These are phyloP conservation scores for Phylloporus rhodoxanthus DNA, from an alignment of 768 basidiomycete species.

Conservation along the genomic window DNA sequence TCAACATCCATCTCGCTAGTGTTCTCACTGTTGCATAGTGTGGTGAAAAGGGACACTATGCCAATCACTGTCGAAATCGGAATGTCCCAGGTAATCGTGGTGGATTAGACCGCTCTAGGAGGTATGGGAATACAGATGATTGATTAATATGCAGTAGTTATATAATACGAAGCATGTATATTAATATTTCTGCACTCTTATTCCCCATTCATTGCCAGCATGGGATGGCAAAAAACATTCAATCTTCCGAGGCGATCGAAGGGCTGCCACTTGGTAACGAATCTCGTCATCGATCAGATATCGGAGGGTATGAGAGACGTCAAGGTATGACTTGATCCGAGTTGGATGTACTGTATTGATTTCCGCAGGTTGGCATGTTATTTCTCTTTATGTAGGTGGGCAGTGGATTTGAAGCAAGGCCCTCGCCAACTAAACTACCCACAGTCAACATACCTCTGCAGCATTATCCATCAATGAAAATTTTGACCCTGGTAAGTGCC, in stretches of 20 bases:
- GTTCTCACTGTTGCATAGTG: conserved; percentile 45
- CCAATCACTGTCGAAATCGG: conserved; percentile 86
- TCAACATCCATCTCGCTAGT: background rate
- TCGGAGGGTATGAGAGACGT: conserved; percentile 61
- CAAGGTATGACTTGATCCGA: conserved; percentile 38
- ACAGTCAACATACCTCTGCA: conserved; percentile 72
- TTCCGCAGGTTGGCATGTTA: conserved; percentile 69
- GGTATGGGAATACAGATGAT: conserved; percentile 28
- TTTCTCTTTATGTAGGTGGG: conserved; percentile 76
- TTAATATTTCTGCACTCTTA: background rate
- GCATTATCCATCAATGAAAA: conserved; percentile 87
- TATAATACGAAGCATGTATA: background rate
- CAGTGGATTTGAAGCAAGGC: background rate
- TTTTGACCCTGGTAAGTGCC: conserved; percentile 60
- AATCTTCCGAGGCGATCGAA: conserved; percentile 46
- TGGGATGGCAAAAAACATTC: conserved; percentile 92
- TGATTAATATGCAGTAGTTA: conserved; percentile 6
- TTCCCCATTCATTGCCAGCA: conserved; percentile 26
- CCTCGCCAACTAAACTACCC: conserved; percentile 20
- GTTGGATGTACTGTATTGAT: background rate
- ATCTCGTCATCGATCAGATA: conserved; percentile 65
- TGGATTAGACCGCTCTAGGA: conserved; percentile 54
- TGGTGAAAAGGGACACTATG: conserved; percentile 91
- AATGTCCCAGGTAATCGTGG: conserved; percentile 91
- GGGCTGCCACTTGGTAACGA: conserved; percentile 82